Evolutionary conservation across 1,139 yeast species (phyloP), one percentile per base, ranked within the genome.

Genomic region (Yamadazyma trypodendri): DNA sequence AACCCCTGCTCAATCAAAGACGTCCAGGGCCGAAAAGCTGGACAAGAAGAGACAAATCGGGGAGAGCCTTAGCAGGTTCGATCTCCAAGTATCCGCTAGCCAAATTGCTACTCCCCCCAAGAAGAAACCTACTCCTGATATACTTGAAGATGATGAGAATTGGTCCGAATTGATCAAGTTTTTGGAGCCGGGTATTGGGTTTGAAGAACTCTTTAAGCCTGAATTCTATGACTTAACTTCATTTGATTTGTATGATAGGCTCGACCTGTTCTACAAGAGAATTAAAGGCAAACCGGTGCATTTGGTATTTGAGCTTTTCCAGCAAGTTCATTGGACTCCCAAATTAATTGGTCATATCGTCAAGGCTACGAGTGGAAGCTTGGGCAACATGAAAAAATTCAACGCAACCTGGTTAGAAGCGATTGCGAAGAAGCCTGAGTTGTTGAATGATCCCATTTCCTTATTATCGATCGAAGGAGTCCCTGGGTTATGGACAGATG

Each of bases 401-500:
- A 42, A 46, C 31, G 34, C 29, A 24, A 12, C 32, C 12, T 43
- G 48, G 49, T 24, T 36, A 14, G 14, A 28, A 14, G n/a, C 29
- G 9, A 14, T 38, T 9, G 15, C 10, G 3, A 8, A 12, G 2
- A 24, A 36, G 14, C 27, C 32, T n/a, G 24, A 38, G 23, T 43
- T 14, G 17, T 35, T 50, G 13, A 40, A 41, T 12, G 27, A 40
- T 15, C 35, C 43, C 8, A 21, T 28, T 17, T 15, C 27, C 2
- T 35, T 45, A 6, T 43, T 51, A 8, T 36, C 32, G 7, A 29
- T 50, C 14, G 45, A 49, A 28, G 44, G 42, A 16, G 41, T 38
- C 7, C 38, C 42, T n/a, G 66, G 68, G 2, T 40, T 61, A 20
- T 65, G 71, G 71, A 58, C 52, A 36, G 45, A 40, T 22, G 44